Conservation (phyloP, 1,139 yeast genomes). For the Wickerhamiella infanticola region DNA sequence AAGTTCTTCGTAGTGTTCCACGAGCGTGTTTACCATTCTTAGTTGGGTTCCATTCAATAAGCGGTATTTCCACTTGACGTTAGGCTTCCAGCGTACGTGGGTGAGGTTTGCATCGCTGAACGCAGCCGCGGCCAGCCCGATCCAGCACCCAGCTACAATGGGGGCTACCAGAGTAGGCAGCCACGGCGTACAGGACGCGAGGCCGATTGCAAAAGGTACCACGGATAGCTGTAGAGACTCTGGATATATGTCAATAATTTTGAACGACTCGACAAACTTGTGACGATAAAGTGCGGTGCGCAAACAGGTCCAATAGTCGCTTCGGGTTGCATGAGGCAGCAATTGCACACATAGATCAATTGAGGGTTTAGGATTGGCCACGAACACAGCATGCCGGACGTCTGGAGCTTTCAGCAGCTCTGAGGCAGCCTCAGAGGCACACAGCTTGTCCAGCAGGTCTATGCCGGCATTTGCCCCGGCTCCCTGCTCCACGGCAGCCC, state of each 20-base stretch:
- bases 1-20: constrained; percentile 9
- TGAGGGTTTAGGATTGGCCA: constrained; percentile 7
- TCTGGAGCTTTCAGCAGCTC: background rate
- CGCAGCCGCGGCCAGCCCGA: constrained; percentile 4
- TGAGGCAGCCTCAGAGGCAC: constrained; percentile 2
- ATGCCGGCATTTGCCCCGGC: background rate
- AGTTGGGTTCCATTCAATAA: background rate
- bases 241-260: background rate
- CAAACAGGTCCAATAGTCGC: background rate
- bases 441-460: constrained; percentile 3
- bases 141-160: constrained; percentile 6
- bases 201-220: background rate
- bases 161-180: constrained; percentile 4
- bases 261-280: constrained; percentile 1
- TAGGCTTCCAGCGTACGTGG: background rate
- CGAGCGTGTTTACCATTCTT: constrained; percentile 9
- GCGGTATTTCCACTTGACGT: background rate
- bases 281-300: constrained; percentile 5
- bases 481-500: no score
- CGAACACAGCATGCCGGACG: constrained; percentile 6
- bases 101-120: background rate
- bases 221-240: background rate
- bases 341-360: background rate
- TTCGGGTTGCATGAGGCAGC: background rate
- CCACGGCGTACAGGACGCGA: background rate